These are phyloP conservation scores for Paraurostyla sp. DNA, from an alignment of 73 alveolate species.

Conservation along the genomic window DNA sequence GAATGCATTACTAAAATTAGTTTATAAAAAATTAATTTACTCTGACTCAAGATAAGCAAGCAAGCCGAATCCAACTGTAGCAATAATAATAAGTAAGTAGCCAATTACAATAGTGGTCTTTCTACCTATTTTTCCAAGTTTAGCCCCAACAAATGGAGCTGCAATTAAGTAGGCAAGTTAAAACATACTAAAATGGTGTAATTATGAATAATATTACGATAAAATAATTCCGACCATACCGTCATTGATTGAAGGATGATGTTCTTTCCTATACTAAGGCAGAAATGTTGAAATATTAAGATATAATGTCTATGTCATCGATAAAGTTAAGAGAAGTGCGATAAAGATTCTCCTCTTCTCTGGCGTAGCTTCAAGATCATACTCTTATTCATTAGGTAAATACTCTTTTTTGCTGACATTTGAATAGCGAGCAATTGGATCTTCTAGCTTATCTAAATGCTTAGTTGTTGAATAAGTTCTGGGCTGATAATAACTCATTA, in stretches of 20 bases:
- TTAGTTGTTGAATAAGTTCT: constrained; percentile 22
- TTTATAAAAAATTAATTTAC: too few relatives aligned
- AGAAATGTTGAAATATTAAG: constrained; percentile 53
- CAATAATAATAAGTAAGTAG: constrained; percentile 32
- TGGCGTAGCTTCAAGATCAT: constrained; percentile 24
- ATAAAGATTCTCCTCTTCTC: constrained; percentile 31
- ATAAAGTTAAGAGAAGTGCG: constrained; percentile 19
- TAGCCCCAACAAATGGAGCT: constrained; percentile 42
- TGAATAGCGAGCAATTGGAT: constrained; percentile 32
- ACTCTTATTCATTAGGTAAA: constrained; percentile 10
- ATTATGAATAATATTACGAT: not conserved
- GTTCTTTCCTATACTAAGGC: constrained; percentile 40
- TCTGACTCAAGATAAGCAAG: constrained; percentile 32
- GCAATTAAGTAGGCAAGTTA: constrained; percentile 40
- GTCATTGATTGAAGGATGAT: constrained; percentile 25
- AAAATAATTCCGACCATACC: constrained; percentile 39
- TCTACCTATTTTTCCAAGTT: constrained; percentile 41
- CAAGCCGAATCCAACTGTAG: constrained; percentile 47
- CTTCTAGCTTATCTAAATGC: constrained; percentile 8
- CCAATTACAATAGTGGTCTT: constrained; percentile 40
- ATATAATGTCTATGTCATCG: constrained; percentile 36
- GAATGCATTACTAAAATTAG: constrained; percentile 15
- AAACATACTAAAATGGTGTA: constrained; percentile 29
- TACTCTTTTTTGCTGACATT: constrained; percentile 9
- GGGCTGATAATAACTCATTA: constrained; percentile 45